These are phyloP conservation scores for Rosa lucieae DNA, from an alignment of 306 rosid genomes.

Conservation along the genomic window DNA sequence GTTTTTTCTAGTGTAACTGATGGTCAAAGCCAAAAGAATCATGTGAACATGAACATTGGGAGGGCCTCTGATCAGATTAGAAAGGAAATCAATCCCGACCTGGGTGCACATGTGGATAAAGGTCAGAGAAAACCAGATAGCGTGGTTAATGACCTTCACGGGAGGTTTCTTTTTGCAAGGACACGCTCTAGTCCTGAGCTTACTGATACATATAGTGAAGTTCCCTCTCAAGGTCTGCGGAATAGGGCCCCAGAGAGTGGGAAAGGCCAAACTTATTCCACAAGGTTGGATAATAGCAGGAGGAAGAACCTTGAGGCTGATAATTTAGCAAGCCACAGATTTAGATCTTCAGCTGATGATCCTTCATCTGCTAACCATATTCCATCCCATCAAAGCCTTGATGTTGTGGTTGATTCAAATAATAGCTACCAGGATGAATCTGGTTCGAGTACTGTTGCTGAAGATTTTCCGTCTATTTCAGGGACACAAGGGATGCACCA, in stretches of 20 bases:
- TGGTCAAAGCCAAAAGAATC: constrained; percentile 52
- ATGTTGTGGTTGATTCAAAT: constrained; percentile 54
- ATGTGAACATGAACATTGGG: constrained; percentile 48
- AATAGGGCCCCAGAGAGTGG: constrained; percentile 51
- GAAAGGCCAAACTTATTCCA: constrained; percentile 44
- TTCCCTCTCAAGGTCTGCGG: constrained; percentile 64
- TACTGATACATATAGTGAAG: constrained; percentile 73
- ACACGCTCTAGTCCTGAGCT: constrained; percentile 98
- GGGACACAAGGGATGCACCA: constrained; percentile 78
- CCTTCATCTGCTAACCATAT: constrained; percentile 42
- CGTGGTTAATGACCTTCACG: constrained; percentile 54
- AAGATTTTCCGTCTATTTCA: constrained; percentile 65
- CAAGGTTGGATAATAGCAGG: constrained; percentile 58
- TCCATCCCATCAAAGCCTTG: constrained; percentile 47
- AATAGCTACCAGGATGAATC: constrained; percentile 57
- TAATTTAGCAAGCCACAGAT: constrained; percentile 38
- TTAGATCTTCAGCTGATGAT: constrained; percentile 48
- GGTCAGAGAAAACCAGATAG: constrained; percentile 50
- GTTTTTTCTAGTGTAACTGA: constrained; percentile 45
- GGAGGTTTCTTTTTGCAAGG: constrained; percentile 80
- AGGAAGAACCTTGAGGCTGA: constrained; percentile 60
- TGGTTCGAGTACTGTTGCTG: constrained; percentile 39
- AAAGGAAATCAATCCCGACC: constrained; percentile 49
- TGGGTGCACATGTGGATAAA: constrained; percentile 45
- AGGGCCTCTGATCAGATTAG: constrained; percentile 52